Conservation (phyloP, 257 asterid species). For the Sherardia arvensis region DNA sequence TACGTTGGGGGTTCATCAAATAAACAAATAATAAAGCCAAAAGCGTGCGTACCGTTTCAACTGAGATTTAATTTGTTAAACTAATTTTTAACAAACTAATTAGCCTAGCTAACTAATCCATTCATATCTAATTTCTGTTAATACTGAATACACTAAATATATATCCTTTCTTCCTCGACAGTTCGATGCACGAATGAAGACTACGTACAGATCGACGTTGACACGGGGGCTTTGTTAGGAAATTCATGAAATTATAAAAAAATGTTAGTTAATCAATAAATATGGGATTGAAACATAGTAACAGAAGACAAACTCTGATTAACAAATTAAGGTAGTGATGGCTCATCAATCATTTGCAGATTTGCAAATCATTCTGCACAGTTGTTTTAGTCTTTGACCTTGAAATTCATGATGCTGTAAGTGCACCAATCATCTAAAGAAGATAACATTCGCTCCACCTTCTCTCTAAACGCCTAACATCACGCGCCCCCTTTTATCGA, state of each 20-base stretch:
- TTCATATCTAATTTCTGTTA: not conserved
- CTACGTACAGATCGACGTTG: too few species aligned
- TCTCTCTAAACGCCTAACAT: too few species aligned
- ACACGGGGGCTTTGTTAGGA: too few species aligned
- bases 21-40: not conserved
- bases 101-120: not conserved
- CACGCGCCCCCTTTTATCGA: too few species aligned
- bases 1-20: constrained; percentile 5
- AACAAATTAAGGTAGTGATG: too few species aligned
- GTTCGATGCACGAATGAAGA: not conserved
- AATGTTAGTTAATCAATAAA: too few species aligned
- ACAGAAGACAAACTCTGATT: not conserved
- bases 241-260: too few species aligned
- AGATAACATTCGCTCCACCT: too few species aligned
- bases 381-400: constrained; percentile 1
- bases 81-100: not conserved
- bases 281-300: not conserved
- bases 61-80: constrained; percentile 12
- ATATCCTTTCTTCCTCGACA: not conserved
- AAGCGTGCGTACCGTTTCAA: constrained; percentile 30
- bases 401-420: not conserved
- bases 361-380: not conserved
- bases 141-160: not conserved
- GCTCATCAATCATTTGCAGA: not conserved
- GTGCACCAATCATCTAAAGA: not conserved